Evolutionary conservation across 257 asterid species (phyloP).

Genomic region (Thymus mandschuricus): DNA sequence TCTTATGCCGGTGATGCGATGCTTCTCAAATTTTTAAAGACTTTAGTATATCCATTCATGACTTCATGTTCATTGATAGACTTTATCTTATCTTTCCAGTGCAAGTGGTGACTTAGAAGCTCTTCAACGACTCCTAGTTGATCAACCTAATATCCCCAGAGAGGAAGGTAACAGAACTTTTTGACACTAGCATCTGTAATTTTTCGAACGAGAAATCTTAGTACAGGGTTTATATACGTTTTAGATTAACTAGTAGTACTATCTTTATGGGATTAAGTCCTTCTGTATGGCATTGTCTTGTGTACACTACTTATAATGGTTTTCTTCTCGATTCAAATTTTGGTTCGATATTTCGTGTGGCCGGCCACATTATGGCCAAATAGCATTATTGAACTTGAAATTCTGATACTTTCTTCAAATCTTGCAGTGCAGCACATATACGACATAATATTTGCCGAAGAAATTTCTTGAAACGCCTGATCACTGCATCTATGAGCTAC

Average conservation of each 20-base stretch:
- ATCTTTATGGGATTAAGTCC: no score
- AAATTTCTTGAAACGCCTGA: conserved; percentile 41
- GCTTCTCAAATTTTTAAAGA: background rate
- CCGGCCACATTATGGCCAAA: no score
- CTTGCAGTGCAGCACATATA: conserved; percentile 61
- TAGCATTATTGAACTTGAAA: no score
- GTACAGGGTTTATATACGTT: background rate
- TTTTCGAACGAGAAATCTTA: background rate
- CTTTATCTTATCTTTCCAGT: conserved; percentile 42
- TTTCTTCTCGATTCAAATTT: no score
- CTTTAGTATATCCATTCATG: no score
- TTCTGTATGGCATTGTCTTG: no score
- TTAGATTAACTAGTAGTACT: no score
- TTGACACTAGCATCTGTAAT: background rate
- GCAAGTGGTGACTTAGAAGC: conserved; percentile 57
- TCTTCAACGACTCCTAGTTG: conserved; percentile 68
- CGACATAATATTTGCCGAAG: conserved; percentile 73
- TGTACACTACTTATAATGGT: no score
- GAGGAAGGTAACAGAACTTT: conserved; percentile 62
- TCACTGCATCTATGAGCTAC: background rate
- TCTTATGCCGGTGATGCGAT: background rate
- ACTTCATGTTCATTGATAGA: background rate
- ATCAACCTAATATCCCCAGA: conserved; percentile 79
- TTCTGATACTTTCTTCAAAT: conserved; percentile 13
- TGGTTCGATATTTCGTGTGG: no score